These are phyloP conservation scores for Cercophora sp. DNA, from an alignment of 495 filamentous ascomycete species.

Conservation along the genomic window DNA sequence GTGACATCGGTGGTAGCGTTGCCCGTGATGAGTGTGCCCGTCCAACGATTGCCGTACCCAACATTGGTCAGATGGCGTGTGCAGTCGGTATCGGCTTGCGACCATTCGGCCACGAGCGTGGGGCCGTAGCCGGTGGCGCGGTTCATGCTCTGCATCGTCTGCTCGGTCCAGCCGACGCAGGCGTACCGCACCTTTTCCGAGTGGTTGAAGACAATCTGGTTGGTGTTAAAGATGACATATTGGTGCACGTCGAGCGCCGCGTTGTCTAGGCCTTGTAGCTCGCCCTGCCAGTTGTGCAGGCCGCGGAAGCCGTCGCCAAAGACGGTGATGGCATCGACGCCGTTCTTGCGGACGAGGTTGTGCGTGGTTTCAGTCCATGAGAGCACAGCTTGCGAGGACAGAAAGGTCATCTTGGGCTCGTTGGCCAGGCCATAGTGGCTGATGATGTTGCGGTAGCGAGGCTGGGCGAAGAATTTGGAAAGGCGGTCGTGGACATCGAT, in stretches of 20 bases:
- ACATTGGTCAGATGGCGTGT: constrained; percentile 85
- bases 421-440: constrained; percentile 83
- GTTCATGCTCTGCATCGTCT: constrained; percentile 67
- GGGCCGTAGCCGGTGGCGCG: constrained; percentile 82
- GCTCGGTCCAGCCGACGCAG: constrained; percentile 78
- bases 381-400: constrained; percentile 56
- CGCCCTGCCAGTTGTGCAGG: constrained; percentile 71
- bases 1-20: constrained; percentile 53
- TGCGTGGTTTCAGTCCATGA: constrained; percentile 67
- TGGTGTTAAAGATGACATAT: constrained; percentile 83
- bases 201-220: constrained; percentile 69
- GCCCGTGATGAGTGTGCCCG: constrained; percentile 63
- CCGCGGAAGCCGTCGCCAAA: constrained; percentile 86
- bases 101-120: constrained; percentile 97
- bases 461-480: constrained; percentile 79
- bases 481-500: constrained; percentile 79
- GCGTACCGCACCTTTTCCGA: constrained; percentile 75
- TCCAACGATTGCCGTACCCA: constrained; percentile 83
- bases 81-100: constrained; percentile 97
- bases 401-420: constrained; percentile 73
- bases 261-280: constrained; percentile 51
- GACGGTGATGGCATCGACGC: constrained; percentile 60
- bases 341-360: constrained; percentile 63
- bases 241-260: constrained; percentile 90
- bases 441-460: constrained; percentile 78